Percentiles rank a stretch among this genome's conserved stretches.
These are phyloP conservation scores for Polyrhizophydium stewartii DNA, from an alignment of 371 early-diverging fungal genomes.

Conservation along the genomic window DNA sequence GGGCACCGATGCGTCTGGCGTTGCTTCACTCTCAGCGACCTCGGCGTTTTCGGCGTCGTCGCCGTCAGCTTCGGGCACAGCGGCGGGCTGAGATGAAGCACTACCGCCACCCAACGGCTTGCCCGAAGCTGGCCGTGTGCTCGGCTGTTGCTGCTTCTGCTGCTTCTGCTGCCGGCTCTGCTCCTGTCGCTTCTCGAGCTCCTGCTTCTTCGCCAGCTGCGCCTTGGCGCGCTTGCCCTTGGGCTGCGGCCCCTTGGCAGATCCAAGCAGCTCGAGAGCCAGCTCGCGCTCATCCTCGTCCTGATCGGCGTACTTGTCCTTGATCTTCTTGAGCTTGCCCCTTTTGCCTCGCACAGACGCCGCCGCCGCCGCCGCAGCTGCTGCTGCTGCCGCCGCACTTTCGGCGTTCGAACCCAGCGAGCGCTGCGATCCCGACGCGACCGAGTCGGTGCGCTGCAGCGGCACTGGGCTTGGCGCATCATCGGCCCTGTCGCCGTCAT, in stretches of 20 bases:
- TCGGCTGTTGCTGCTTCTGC: conserved; percentile 2
- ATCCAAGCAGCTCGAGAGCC: conserved; percentile 76
- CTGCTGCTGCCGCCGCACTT: neutral
- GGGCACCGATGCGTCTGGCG: neutral
- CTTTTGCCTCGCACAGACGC: conserved; percentile 73
- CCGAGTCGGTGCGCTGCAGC: neutral
- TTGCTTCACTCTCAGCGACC: no score
- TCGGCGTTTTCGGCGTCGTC: neutral
- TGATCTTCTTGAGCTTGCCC: conserved; percentile 85
- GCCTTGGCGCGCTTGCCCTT: conserved; percentile 71
- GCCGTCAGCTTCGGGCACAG: conserved; percentile 12
- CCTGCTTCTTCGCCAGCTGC: conserved; percentile 18
- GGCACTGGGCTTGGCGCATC: neutral
- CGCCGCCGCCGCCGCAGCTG: conserved; percentile 15
- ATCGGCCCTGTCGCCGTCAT: no score
- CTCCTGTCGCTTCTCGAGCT: neutral
- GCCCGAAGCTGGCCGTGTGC: conserved; percentile 22
- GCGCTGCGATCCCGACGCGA: neutral
- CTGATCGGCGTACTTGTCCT: conserved; percentile 90
- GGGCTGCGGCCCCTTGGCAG: conserved; percentile 60
- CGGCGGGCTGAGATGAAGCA: no score
- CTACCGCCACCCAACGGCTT: neutral
- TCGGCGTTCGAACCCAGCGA: neutral
- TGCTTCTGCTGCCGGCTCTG: neutral
- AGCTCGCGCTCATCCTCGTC: conserved; percentile 87